phyloP scores from a whole-genome alignment of 139 green algal genomes.

The Dunaliella sp. region DNA sequence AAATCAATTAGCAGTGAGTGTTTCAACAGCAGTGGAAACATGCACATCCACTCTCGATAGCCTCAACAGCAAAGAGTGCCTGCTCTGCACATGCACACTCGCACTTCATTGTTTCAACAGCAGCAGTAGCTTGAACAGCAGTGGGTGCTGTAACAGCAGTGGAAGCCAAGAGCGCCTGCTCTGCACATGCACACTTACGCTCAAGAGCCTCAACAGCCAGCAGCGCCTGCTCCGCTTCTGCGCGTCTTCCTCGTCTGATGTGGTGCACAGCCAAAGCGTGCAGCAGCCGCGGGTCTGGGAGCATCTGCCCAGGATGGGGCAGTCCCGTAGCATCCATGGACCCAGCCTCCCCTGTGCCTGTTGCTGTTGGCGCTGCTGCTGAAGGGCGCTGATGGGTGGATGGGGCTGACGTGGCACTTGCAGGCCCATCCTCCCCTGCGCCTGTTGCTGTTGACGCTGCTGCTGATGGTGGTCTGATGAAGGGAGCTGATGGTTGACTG shows the following conservation, averaged over 20 bases:
- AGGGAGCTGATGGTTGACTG: too few relatives aligned
- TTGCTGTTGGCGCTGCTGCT: neutral
- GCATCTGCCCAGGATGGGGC: neutral
- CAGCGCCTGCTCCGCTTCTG: constrained; percentile 33
- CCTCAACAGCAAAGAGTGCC: too few relatives aligned
- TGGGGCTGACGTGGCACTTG: neutral
- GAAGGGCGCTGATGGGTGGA: neutral
- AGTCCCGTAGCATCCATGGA: neutral
- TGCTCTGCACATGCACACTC: too few relatives aligned
- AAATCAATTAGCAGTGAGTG: too few relatives aligned
- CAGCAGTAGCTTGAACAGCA: too few relatives aligned
- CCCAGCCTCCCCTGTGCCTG: neutral
- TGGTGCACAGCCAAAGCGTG: constrained; percentile 18
- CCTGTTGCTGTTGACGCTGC: constrained; percentile 15
- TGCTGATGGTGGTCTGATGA: neutral
- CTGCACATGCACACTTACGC: constrained; percentile 3
- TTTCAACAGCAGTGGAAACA: too few relatives aligned
- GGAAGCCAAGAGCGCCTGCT: too few relatives aligned
- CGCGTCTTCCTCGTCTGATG: constrained; percentile 14
- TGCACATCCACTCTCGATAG: too few relatives aligned
- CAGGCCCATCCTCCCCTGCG: neutral
- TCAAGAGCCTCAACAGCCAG: constrained; percentile 33
- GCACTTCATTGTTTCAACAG: too few relatives aligned
- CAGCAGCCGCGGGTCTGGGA: constrained; percentile 7
- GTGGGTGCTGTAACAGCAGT: too few relatives aligned